Percentiles rank a stretch among this genome's conserved stretches.
Conservation (phyloP, 73 alveolate genomes). For the Symbiodinium pilosum region DNA sequence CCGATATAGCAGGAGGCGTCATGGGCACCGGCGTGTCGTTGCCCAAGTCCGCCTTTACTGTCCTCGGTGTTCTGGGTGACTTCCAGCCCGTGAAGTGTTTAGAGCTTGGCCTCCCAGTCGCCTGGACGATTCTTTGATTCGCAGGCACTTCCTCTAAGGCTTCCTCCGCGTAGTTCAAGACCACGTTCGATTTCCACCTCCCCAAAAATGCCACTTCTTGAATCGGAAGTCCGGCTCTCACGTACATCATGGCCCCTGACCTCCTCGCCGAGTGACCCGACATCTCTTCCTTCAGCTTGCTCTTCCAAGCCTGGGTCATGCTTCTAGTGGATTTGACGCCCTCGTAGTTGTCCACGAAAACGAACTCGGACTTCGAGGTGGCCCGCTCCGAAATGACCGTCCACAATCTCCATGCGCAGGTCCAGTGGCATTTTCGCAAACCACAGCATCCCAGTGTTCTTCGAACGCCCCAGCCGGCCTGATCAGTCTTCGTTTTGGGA, state of each 20-base stretch:
- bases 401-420: not conserved
- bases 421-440: not conserved
- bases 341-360: too few species aligned
- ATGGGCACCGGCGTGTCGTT: not conserved
- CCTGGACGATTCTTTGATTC: too few species aligned
- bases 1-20: too few species aligned
- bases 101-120: too few species aligned
- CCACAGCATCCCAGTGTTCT: slow-evolving; percentile 16
- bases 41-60: not conserved
- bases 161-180: not conserved
- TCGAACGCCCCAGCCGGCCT: not conserved
- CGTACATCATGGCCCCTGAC: not conserved
- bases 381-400: not conserved
- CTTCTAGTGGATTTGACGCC: not conserved
- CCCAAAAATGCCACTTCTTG: not conserved
- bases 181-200: not conserved
- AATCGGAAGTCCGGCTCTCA: not conserved
- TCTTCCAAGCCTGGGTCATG: not conserved
- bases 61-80: too few species aligned
- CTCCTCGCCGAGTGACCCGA: not conserved
- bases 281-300: not conserved
- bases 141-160: not conserved
- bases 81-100: too few species aligned
- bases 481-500: not conserved
- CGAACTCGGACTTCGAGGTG: not conserved